These are phyloP conservation scores for Dovyalis caffra DNA, from an alignment of 345 rosid species.

Conservation along the genomic window DNA sequence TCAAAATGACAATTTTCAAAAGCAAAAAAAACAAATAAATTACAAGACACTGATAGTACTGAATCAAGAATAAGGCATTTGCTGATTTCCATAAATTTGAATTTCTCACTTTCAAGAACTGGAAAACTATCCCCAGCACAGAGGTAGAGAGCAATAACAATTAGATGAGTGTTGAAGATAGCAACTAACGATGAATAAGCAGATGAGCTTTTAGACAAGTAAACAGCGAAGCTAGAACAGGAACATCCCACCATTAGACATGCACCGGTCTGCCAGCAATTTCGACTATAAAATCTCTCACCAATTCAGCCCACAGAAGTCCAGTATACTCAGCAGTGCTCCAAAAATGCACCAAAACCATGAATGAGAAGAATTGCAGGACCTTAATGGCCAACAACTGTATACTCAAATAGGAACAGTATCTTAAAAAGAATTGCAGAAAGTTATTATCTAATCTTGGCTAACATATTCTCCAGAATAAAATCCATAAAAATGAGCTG, in stretches of 20 bases:
- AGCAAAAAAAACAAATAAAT: too few species aligned
- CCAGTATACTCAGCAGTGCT: slow-evolving; percentile 87
- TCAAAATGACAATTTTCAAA: too few species aligned
- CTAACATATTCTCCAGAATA: not conserved
- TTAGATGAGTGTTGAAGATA: slow-evolving; percentile 10
- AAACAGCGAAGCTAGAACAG: slow-evolving; percentile 1
- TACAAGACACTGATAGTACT: too few species aligned
- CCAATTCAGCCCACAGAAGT: slow-evolving; percentile 75
- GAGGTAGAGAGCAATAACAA: slow-evolving; percentile 11
- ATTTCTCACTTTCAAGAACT: too few species aligned
- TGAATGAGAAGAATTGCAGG: slow-evolving; percentile 80
- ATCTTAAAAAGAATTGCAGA: not conserved
- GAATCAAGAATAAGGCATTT: too few species aligned
- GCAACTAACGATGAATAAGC: not conserved
- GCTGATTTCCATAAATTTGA: too few species aligned
- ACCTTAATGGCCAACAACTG: slow-evolving; percentile 57
- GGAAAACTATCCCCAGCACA: too few species aligned
- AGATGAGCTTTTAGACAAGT: not conserved
- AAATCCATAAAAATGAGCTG: not conserved
- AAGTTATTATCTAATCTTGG: not conserved
- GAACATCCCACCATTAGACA: slow-evolving; percentile 74
- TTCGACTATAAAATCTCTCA: slow-evolving; percentile 72
- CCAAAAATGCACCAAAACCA: slow-evolving; percentile 92
- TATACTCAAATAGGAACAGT: slow-evolving; percentile 40
- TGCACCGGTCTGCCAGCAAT: slow-evolving; percentile 78